Conservation (phyloP, 1,284 basidiomycete species). For the Melampsora abietis-canadensis region DNA sequence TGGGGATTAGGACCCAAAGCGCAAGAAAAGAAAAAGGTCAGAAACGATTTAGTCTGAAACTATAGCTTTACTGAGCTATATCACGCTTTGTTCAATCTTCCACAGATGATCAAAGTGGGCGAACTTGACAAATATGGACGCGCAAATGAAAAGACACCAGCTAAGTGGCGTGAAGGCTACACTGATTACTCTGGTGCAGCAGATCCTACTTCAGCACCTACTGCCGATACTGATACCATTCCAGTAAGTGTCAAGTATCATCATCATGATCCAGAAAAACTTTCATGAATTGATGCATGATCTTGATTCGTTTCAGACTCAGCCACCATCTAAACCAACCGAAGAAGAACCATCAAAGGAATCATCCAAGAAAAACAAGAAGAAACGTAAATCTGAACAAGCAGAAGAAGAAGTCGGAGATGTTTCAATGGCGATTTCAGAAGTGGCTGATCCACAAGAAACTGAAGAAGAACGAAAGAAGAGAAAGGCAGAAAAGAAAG, state of each 20-base stretch:
- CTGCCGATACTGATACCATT: constrained; percentile 15
- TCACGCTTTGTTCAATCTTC: neutral
- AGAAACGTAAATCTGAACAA: constrained; percentile 46
- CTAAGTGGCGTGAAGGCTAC: constrained; percentile 86
- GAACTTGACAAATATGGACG: constrained; percentile 95
- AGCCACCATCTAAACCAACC: constrained; percentile 4
- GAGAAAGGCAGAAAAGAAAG: constrained; percentile 54
- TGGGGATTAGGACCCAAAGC: constrained; percentile 98
- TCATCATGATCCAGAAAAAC: neutral
- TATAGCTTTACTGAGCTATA: neutral
- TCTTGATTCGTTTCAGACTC: constrained; percentile 16
- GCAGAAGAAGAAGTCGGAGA: constrained; percentile 53
- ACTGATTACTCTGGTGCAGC: constrained; percentile 70
- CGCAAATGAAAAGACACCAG: constrained; percentile 83
- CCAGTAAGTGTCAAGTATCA: neutral
- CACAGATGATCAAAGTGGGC: constrained; percentile 78
- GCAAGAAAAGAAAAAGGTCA: constrained; percentile 86
- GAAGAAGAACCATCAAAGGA: constrained; percentile 41
- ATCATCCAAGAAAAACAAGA: constrained; percentile 50
- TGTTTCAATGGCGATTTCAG: constrained; percentile 58
- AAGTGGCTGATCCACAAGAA: constrained; percentile 48
- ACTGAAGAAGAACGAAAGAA: constrained; percentile 50
- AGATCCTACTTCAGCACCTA: constrained; percentile 47
- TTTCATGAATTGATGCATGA: neutral
- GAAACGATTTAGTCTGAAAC: neutral